Conservation (phyloP, 2,329 filamentous ascomycete species). For the Epichloe festucae region DNA sequence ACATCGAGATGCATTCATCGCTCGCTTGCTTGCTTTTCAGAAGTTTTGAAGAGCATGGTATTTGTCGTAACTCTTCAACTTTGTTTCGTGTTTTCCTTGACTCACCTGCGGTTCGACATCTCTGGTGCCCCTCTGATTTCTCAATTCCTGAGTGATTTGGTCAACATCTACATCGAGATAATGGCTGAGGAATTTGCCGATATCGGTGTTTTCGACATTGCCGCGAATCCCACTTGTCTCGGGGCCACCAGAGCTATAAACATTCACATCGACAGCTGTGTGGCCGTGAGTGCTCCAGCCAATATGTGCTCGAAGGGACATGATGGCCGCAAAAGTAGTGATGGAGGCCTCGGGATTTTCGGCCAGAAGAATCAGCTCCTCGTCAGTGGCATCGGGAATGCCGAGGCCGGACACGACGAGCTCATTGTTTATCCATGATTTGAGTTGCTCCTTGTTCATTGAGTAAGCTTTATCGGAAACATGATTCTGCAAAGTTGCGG, state of each 20-base stretch:
- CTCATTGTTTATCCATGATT: conserved; percentile 52
- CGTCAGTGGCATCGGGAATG: conserved; percentile 56
- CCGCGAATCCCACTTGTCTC: conserved; percentile 54
- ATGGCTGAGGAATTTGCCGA: conserved; percentile 66
- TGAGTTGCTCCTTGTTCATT: conserved; percentile 27
- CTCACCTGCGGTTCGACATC: background rate
- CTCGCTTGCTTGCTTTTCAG: background rate
- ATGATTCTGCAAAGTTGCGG: conserved; percentile 47
- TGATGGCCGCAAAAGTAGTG: conserved; percentile 60
- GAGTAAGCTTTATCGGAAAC: conserved; percentile 28
- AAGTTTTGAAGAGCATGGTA: background rate
- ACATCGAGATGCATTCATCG: background rate
- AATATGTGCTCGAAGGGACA: conserved; percentile 75
- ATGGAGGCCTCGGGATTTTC: conserved; percentile 40
- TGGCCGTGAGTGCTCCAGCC: conserved; percentile 95
- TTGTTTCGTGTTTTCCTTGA: background rate
- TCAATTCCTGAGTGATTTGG: conserved; percentile 62
- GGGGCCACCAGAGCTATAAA: conserved; percentile 67
- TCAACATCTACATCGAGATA: conserved; percentile 75
- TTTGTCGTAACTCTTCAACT: background rate
- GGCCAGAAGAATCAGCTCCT: conserved; percentile 57
- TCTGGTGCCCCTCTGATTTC: conserved; percentile 31
- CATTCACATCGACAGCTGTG: conserved; percentile 87
- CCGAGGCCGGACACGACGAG: conserved; percentile 62
- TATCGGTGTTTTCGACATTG: conserved; percentile 90